A percentile compares a stretch with the other conserved stretches of the same genome.
Conservation (phyloP, 768 basidiomycete species). For the Ramaria rubella region DNA sequence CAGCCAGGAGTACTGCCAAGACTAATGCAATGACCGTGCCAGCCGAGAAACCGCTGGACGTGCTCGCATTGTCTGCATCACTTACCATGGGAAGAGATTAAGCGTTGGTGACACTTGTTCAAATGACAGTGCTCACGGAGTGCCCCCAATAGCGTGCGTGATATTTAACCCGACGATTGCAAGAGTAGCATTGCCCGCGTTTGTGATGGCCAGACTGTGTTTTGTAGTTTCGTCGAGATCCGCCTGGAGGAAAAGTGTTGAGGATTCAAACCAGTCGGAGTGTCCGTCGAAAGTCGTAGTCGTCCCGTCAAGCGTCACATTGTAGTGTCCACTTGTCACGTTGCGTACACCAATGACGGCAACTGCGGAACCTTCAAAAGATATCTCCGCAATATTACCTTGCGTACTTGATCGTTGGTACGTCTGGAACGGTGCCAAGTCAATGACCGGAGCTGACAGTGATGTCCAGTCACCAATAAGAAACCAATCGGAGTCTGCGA, state of each 20-base stretch:
- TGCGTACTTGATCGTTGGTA: background rate
- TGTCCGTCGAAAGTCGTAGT: slow-evolving; percentile 42
- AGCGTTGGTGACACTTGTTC: background rate
- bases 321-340: slow-evolving; percentile 49
- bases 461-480: background rate
- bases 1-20: slow-evolving; percentile 48
- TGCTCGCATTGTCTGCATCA: background rate
- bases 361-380: slow-evolving; percentile 50
- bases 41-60: slow-evolving; percentile 28
- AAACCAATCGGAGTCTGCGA: slow-evolving; percentile 22
- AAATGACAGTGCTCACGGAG: slow-evolving; percentile 28
- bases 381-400: slow-evolving; percentile 9
- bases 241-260: slow-evolving; percentile 55
- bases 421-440: background rate
- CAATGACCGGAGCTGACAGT: background rate
- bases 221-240: slow-evolving; percentile 43
- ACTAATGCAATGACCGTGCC: slow-evolving; percentile 65
- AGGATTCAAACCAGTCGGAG: slow-evolving; percentile 17
- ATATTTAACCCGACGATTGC: slow-evolving; percentile 46
- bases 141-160: slow-evolving; percentile 33
- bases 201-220: slow-evolving; percentile 51
- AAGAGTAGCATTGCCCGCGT: slow-evolving; percentile 48
- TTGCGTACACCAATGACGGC: slow-evolving; percentile 55
- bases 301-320: slow-evolving; percentile 48
- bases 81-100: background rate